These are phyloP conservation scores for Pseudocercospora cruenta DNA, from an alignment of 2,329 filamentous ascomycete species.

Conservation along the genomic window DNA sequence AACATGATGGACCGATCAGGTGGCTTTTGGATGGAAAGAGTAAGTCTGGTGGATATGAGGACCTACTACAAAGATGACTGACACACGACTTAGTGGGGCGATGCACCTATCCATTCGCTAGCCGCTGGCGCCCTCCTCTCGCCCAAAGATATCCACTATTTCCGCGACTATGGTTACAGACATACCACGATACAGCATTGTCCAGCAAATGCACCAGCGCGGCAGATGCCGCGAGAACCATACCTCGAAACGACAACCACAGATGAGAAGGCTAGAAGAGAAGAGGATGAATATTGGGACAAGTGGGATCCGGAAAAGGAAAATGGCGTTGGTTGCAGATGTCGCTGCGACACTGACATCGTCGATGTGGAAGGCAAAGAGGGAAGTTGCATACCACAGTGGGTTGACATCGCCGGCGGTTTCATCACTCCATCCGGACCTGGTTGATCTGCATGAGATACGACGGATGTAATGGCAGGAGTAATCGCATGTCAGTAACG, in stretches of 20 bases:
- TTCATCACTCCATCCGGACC: conserved; percentile 58
- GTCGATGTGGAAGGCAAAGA: conserved; percentile 97
- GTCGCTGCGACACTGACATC: conserved; percentile 95
- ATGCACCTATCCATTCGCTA: conserved; percentile 96
- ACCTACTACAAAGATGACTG: conserved; percentile 41
- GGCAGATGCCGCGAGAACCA: conserved; percentile 78
- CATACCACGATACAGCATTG: conserved; percentile 99
- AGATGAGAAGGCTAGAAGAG: conserved; percentile 75
- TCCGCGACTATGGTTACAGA: conserved; percentile 97
- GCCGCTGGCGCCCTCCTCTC: conserved; percentile 86
- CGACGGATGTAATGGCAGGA: conserved; percentile 18
- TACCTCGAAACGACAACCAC: conserved; percentile 58
- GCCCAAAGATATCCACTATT: conserved; percentile 90
- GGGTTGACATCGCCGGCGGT: conserved; percentile 95
- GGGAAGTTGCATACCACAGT: conserved; percentile 90
- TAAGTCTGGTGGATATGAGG: conserved; percentile 53
- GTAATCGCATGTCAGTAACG: conserved; percentile 11
- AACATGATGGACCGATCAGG: conserved; percentile 98
- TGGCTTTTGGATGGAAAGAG: conserved; percentile 98
- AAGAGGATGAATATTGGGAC: conserved; percentile 97
- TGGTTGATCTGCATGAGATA: conserved; percentile 18
- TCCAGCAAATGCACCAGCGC: conserved; percentile 87
- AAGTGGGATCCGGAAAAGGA: conserved; percentile 84
- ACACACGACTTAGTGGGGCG: conserved; percentile 77
- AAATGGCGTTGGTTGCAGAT: conserved; percentile 95